Evolutionary conservation across 495 filamentous ascomycete species (phyloP), one percentile per base, ranked within the genome.

Genomic region (Hamigera avellanea): DNA sequence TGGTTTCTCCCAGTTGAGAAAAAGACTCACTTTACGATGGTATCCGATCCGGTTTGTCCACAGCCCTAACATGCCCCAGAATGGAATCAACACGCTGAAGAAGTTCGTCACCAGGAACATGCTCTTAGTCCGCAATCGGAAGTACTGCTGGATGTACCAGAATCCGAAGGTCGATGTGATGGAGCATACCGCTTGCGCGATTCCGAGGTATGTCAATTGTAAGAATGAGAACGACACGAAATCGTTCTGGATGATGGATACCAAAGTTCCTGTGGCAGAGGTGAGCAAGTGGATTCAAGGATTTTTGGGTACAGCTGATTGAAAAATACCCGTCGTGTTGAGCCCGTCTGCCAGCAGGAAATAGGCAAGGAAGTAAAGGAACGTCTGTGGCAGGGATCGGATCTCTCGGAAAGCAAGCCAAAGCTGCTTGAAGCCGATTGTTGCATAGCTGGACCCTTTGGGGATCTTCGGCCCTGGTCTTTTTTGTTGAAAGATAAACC

Each of bases 401-500:
- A 68, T 52, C 37, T 70, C 63, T 23, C 53, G 46, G 14, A 68
- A 29, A 1, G 66, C 62, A 8, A 68, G 50, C 50, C 55, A 61
- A 6, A 70, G 57, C 38, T 70, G 66, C 41, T 64, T 68, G 46
- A 64, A 57, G 0, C 66, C 66, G 33, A 70, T 66, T 8, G 59
- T 70, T 2, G 49, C 39, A 32, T 67, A 70, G 33, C 39, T 63
- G 19, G 62, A 67, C 6, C 64, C 66, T 30, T 64, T 52, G 7
- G 62, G 66, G n/a, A 70, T 44, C 14, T 50, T 53, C 0, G 62
- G 64, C 2, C 66, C 64, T 2, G 61, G 64, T 6, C 66, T 45
- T 26, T 59, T 65, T 35, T 71, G 66, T 39, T 71, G 64, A 39
- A 65, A 69, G 16, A 71, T 45, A 28, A 71, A 69, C 67, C 67